A percentile compares a stretch with the other conserved stretches of the same genome.
phyloP scores from a whole-genome alignment of 208 protist species.

The Porcisia deanei region DNA sequence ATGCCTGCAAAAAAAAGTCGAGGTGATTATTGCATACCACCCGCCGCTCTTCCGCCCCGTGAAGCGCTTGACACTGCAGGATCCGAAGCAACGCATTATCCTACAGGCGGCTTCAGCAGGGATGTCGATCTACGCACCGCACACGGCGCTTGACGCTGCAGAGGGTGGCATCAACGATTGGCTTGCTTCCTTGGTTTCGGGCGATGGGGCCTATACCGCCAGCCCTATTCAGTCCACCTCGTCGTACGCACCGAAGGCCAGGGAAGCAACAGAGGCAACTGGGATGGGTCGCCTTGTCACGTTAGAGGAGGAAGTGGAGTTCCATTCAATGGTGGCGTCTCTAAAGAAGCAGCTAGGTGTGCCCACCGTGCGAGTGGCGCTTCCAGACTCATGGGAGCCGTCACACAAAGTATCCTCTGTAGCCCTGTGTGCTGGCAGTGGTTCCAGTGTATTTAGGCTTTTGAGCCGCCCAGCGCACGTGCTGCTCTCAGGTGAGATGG shows the following conservation, averaged over 20 bases:
- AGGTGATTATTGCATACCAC: slow-evolving; percentile 93
- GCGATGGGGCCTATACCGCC: slow-evolving; percentile 2
- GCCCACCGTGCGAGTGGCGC: slow-evolving; percentile 65
- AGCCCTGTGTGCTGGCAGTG: slow-evolving; percentile 91
- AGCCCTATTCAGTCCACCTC: slow-evolving; percentile 55
- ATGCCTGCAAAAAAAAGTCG: slow-evolving; percentile 57
- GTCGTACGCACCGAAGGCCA: slow-evolving; percentile 30
- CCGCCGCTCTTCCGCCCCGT: slow-evolving; percentile 85
- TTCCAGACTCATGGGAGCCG: slow-evolving; percentile 48
- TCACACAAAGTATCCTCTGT: slow-evolving; percentile 54
- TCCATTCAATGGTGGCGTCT: slow-evolving; percentile 49
- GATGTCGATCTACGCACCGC: slow-evolving; percentile 93
- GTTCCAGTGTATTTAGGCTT: slow-evolving; percentile 65
- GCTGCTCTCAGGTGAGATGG: slow-evolving; percentile 91
- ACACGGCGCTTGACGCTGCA: slow-evolving; percentile 88
- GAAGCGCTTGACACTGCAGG: slow-evolving; percentile 74
- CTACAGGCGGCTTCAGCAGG: slow-evolving; percentile 64
- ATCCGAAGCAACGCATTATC: slow-evolving; percentile 75
- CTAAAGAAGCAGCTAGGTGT: slow-evolving; percentile 70
- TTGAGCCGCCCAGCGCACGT: slow-evolving; percentile 61
- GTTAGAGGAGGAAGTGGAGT: slow-evolving; percentile 38
- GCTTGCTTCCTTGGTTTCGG: slow-evolving; percentile 72
- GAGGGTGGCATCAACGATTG: slow-evolving; percentile 93
- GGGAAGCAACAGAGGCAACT: slow-evolving; percentile 14
- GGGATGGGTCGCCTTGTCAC: slow-evolving; percentile 72